Conservation (phyloP, 139 green algal genomes). For the Pleodorina starrii region DNA sequence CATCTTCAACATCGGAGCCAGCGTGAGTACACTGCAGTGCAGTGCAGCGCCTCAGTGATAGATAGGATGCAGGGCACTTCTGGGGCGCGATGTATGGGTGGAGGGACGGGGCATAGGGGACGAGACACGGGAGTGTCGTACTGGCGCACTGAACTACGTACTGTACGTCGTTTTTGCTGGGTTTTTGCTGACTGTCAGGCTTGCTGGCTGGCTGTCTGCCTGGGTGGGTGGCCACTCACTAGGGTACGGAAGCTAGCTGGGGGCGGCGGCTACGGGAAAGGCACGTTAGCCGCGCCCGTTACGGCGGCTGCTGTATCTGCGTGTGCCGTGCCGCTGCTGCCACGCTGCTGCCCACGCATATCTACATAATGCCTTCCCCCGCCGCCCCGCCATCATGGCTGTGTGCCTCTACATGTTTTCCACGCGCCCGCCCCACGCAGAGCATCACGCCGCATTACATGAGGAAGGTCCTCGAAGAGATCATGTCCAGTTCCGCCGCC, state of each 20-base stretch:
- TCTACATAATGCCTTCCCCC: background rate
- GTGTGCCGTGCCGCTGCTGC: too few species aligned
- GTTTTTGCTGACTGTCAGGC: too few species aligned
- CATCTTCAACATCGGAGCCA: background rate
- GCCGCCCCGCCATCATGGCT: background rate
- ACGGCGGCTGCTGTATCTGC: too few species aligned
- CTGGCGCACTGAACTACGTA: background rate
- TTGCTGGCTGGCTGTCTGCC: too few species aligned
- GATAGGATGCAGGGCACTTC: background rate
- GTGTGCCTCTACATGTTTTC: too few species aligned
- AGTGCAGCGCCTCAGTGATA: background rate
- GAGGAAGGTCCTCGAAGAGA: background rate
- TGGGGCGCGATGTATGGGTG: background rate
- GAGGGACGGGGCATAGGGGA: background rate
- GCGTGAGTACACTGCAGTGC: background rate
- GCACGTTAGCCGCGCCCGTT: too few species aligned
- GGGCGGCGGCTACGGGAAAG: background rate
- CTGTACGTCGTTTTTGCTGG: background rate
- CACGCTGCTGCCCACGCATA: background rate
- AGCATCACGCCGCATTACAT: slow-evolving; percentile 17
- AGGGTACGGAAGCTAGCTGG: background rate
- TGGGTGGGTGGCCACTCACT: too few species aligned
- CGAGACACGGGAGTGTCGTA: background rate
- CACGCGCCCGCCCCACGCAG: too few species aligned
- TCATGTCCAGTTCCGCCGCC: background rate